Percentiles rank a stretch among this genome's conserved stretches.
phyloP scores from a whole-genome alignment of 805 yeast species.

The Hanseniaspora lindneri region DNA sequence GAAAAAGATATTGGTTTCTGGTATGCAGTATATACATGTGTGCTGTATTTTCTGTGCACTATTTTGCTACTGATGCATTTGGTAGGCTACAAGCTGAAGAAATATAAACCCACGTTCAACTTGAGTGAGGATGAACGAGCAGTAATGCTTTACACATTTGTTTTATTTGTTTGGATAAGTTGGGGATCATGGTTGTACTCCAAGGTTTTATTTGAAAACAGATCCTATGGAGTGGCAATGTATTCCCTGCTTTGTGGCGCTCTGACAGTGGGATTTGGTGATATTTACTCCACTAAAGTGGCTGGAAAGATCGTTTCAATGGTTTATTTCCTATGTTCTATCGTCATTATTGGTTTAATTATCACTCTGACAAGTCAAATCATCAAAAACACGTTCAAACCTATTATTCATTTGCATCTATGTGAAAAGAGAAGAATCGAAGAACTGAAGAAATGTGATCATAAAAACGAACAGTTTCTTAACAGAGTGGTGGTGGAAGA shows the following conservation, averaged over 20 bases:
- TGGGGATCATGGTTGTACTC: conserved; percentile 57
- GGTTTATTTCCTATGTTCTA: conserved; percentile 56
- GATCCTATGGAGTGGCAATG: conserved; percentile 53
- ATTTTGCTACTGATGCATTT: conserved; percentile 44
- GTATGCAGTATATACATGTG: conserved; percentile 59
- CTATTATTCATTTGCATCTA: conserved; percentile 55
- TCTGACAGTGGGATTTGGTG: conserved; percentile 75
- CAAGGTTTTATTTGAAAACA: conserved; percentile 29
- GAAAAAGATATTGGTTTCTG: conserved; percentile 55
- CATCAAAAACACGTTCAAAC: conserved; percentile 47
- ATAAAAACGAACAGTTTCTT: too few species aligned
- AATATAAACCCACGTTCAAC: conserved; percentile 62
- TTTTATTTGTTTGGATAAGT: conserved; percentile 55
- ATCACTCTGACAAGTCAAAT: conserved; percentile 57
- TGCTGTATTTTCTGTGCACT: conserved; percentile 49
- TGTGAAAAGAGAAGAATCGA: conserved; percentile 41
- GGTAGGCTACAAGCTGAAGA: conserved; percentile 44
- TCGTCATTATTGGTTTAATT: conserved; percentile 61
- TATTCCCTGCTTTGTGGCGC: conserved; percentile 64
- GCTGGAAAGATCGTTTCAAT: conserved; percentile 49
- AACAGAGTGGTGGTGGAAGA: too few species aligned
- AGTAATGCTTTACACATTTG: conserved; percentile 58
- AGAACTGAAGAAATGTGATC: conserved; percentile 22
- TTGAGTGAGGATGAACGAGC: conserved; percentile 56
- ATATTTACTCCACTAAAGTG: conserved; percentile 43